These are phyloP conservation scores for Scheffersomyces segobiensis DNA, from an alignment of 1,139 yeast genomes.

Conservation along the genomic window DNA sequence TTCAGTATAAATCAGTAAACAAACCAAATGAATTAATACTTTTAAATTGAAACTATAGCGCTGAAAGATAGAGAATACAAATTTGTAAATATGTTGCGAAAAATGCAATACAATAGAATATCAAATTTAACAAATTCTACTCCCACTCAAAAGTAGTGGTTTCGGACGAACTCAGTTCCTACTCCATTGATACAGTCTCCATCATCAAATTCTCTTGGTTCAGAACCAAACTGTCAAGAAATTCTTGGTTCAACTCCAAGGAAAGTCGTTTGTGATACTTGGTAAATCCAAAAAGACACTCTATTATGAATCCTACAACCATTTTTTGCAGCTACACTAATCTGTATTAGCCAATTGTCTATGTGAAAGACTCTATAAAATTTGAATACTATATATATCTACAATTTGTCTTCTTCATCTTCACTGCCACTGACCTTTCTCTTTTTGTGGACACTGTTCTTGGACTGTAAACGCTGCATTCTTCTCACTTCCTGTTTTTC, in stretches of 20 bases:
- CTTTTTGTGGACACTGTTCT: slow-evolving; percentile 13
- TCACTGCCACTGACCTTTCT: slow-evolving; percentile 14
- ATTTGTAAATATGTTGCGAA: neutral
- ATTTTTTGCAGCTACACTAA: neutral
- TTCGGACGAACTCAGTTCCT: neutral
- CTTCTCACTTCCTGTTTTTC: slow-evolving; percentile 41
- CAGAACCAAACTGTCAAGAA: neutral
- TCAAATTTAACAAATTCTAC: neutral
- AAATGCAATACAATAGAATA: neutral
- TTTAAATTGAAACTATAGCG: neutral
- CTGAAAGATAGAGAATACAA: neutral
- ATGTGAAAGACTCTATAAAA: neutral
- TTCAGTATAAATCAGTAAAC: no score
- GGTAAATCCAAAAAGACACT: neutral
- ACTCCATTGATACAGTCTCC: neutral
- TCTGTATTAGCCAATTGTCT: neutral
- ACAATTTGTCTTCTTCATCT: slow-evolving; percentile 6
- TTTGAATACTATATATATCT: neutral
- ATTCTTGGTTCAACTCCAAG: neutral
- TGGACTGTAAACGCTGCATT: slow-evolving; percentile 24
- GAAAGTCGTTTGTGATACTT: neutral
- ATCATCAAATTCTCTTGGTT: neutral
- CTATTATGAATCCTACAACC: neutral
- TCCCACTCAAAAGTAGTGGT: neutral
- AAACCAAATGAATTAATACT: no score